Conservation (phyloP, 164 flowering plant species). For the Berberis thunbergii region DNA sequence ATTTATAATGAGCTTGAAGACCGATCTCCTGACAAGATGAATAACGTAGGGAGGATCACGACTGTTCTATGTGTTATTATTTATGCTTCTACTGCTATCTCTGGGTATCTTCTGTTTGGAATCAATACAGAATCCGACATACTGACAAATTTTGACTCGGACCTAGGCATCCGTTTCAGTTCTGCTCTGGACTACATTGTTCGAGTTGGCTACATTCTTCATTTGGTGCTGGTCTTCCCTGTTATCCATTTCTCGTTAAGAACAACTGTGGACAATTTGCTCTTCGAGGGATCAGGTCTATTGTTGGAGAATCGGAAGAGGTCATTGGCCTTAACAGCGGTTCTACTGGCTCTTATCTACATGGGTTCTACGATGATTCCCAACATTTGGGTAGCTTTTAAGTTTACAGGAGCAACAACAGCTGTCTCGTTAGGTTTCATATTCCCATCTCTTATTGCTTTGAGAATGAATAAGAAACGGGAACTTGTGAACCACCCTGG, state of each 20-base stretch:
- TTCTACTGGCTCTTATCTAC: slow-evolving; percentile 54
- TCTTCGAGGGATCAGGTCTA: slow-evolving; percentile 54
- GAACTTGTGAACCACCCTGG: slow-evolving; percentile 18
- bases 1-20: slow-evolving; percentile 92
- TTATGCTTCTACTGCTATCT: slow-evolving; percentile 66
- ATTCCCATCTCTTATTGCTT: slow-evolving; percentile 76
- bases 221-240: slow-evolving; percentile 87
- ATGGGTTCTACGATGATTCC: slow-evolving; percentile 86
- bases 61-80: slow-evolving; percentile 58
- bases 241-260: slow-evolving; percentile 89
- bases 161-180: slow-evolving; percentile 79
- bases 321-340: slow-evolving; percentile 47
- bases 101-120: slow-evolving; percentile 86
- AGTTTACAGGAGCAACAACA: slow-evolving; percentile 95
- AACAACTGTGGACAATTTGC: slow-evolving; percentile 75
- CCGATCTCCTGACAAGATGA: slow-evolving; percentile 82
- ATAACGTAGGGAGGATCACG: slow-evolving; percentile 73
- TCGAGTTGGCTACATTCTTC: slow-evolving; percentile 78
- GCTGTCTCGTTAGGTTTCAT: slow-evolving; percentile 89
- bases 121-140: slow-evolving; percentile 76
- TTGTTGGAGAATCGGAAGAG: slow-evolving; percentile 79
- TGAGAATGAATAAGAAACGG: slow-evolving; percentile 45
- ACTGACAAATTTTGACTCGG: slow-evolving; percentile 77
- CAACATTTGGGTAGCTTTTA: slow-evolving; percentile 94
- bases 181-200: slow-evolving; percentile 66